phyloP scores from a whole-genome alignment of 192 early-diverging fungal genomes.

The Lobosporangium transversale region DNA sequence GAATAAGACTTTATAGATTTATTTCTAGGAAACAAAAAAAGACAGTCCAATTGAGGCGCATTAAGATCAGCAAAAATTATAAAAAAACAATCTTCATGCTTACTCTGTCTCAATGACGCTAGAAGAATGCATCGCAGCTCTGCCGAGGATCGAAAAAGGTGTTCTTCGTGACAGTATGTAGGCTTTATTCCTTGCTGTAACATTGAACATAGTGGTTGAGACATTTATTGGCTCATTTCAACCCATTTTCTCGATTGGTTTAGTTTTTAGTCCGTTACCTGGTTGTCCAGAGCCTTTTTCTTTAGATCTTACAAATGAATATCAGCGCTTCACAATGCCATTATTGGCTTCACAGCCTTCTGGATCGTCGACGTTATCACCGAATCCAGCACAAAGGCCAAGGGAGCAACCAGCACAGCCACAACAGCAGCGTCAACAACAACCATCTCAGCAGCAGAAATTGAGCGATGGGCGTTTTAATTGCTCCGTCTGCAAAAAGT shows the following conservation, averaged over 20 bases:
- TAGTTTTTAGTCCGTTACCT: conserved; percentile 36
- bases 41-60: too few species aligned
- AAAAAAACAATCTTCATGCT: too few species aligned
- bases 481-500: conserved; percentile 60
- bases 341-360: background rate
- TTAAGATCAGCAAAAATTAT: too few species aligned
- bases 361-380: background rate
- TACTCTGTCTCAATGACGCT: too few species aligned
- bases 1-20: too few species aligned
- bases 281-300: conserved; percentile 26
- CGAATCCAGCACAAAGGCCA: too few species aligned
- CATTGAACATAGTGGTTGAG: background rate
- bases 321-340: conserved; percentile 13
- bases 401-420: too few species aligned
- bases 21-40: too few species aligned
- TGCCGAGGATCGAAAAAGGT: conserved; percentile 31
- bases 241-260: too few species aligned
- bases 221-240: too few species aligned
- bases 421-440: conserved; percentile 8
- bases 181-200: background rate
- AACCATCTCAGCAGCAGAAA: background rate
- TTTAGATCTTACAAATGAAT: conserved; percentile 29
- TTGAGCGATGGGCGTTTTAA: conserved; percentile 32
- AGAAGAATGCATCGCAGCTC: conserved; percentile 39
- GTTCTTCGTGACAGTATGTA: conserved; percentile 29